These are phyloP conservation scores for Sporothrix mexicana DNA, from an alignment of 2,329 filamentous ascomycete species.

Conservation along the genomic window DNA sequence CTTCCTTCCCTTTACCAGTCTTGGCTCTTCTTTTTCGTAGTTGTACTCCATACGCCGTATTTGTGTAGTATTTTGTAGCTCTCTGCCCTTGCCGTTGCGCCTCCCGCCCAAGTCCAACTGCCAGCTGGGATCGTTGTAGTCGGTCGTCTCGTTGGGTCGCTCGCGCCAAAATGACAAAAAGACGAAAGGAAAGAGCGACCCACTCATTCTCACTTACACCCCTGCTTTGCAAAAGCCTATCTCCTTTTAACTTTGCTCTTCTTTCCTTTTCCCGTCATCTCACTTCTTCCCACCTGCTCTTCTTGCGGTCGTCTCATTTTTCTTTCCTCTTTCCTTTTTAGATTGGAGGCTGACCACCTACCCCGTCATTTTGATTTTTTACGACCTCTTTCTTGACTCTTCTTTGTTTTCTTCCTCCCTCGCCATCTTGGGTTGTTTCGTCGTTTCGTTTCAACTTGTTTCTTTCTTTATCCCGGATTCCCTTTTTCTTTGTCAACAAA, in stretches of 20 bases:
- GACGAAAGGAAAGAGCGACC: background rate
- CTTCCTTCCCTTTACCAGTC: background rate
- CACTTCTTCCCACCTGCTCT: no score
- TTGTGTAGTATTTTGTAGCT: background rate
- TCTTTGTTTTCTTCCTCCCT: background rate
- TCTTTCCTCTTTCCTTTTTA: conserved; percentile 1
- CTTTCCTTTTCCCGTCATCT: background rate
- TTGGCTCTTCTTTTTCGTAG: background rate
- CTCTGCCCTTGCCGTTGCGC: no score
- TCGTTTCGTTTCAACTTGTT: background rate
- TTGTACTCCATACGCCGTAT: background rate
- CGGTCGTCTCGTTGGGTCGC: no score
- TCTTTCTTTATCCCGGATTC: background rate
- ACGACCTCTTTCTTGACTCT: conserved; percentile 20
- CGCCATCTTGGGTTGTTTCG: conserved; percentile 3
- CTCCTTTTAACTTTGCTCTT: background rate
- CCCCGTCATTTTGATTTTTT: conserved; percentile 41
- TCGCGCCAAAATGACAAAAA: no score
- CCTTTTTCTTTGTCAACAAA: background rate
- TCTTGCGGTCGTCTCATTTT: no score
- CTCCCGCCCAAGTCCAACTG: no score
- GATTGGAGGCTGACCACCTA: background rate
- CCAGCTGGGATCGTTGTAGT: no score
- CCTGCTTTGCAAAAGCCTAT: background rate
- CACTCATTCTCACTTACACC: conserved; percentile 7